Evolutionary conservation across 345 rosid species (phyloP), one percentile per base, ranked within the genome.

Genomic region (Euphorbia lathyris): DNA sequence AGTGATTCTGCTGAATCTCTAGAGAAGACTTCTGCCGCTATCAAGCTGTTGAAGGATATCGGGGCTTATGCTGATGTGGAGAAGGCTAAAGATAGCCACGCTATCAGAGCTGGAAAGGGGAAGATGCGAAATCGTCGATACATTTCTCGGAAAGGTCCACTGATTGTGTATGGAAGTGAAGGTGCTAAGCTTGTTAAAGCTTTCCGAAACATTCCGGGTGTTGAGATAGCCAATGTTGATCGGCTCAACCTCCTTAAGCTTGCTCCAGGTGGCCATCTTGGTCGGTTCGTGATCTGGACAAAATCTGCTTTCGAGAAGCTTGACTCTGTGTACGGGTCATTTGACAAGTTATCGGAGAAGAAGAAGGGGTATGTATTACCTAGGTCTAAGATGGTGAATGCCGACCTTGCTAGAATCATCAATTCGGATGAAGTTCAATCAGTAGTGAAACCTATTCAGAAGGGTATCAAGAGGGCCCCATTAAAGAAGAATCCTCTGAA

Each of bases 221-320:
- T 95, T 7, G 99, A 95, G 79, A 82, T 95, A 1, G 90, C 88
- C 26, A 93, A 90, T 42, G 96, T 92, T 1, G 96, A 92, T 66
- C 80, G 99, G 63, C 85, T 95, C 34, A 92, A 86, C 52, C 78
- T 95, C 59, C 70, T 92, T 80, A 95, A 90, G 77, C 79, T 95
- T 4, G 98, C 99, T 23, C 99, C 99, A 5, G 99, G 99, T 73
- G 99, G 99, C 17, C 99, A 95, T 70, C 84, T 95, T 2, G 99
- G 99, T 19, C 71, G 99, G 65, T 90, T 95, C 65, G 88, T 95
- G 22, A 86, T 95, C 59, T 95, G 99, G 99, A 92, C 99, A 5
- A 92, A 88, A 65, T 85, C 94, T 2, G 99, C 98, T n/a, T 84
- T 92, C 8, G 99, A 95, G 79, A 95, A 88, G 85, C 88, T 95